Base-by-base conservation (phyloP, 768 basidiomycete genomes). In the Chlorophyllum brunneum region DNA sequence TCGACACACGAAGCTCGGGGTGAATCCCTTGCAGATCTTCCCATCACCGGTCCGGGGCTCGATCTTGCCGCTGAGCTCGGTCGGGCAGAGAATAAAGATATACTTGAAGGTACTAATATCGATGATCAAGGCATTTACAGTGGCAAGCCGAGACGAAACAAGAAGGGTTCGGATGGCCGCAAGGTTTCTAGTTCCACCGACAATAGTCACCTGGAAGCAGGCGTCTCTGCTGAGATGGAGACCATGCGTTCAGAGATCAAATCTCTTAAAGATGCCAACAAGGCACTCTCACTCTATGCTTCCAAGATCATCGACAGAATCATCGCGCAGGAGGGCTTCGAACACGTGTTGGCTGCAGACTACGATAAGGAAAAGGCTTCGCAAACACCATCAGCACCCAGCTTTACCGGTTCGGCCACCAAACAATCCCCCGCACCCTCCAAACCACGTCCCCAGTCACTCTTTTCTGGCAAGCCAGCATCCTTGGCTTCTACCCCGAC, bases 241-340 rank as follows among this genome's bases (percentile, higher is more conserved):
- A 78, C 83, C n/a, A 69, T 98, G 48, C 79, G 86, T 30, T 79
- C 72, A 9, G 95, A 98, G 67, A 86, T 97, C 65, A 95, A 95
- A 67, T 85, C 84, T 26, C 81, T 98, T 67, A 90, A 88, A 65
- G 95, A 97, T 65, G 92, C 92, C 38, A 98, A 97, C 75, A 95
- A 95, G 67, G 95, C 95, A 1, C 74, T 98, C 10, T 92, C 92
- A 15, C 70, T 98, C 34, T 98, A 98, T 63, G 93, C 95, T 3
- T 93, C 92, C 40, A 98, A 98, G 77, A 98, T 98, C 59, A 90
- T 98, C 62, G 95, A 98, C 72, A 83, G 95, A 39, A 97, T 98
- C 64, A 95, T 98, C 60, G 81, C 88, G 1, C 88, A 95, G 67
- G 95, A 97, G 68, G 94, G 94, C 20, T 98, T 95, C 70, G 95